These are phyloP conservation scores for Trichoderma orchidacearum DNA, from an alignment of 495 filamentous ascomycete species.

Conservation along the genomic window DNA sequence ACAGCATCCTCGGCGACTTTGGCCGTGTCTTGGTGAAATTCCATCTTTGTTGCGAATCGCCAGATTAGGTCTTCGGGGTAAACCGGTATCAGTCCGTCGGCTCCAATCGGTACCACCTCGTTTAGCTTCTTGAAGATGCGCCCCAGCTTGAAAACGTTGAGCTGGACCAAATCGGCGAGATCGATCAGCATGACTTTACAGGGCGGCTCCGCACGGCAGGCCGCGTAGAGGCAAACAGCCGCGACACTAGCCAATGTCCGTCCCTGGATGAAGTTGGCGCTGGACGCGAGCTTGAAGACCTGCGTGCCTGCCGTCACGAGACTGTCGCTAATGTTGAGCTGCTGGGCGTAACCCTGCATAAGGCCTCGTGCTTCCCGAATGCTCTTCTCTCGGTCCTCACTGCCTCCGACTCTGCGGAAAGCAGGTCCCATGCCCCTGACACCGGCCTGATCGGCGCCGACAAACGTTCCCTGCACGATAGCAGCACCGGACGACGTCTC, in stretches of 20 bases:
- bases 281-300: constrained; percentile 65
- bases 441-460: constrained; percentile 64
- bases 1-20: constrained; percentile 77
- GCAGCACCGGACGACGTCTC: constrained; percentile 73
- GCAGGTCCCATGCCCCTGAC: constrained; percentile 31
- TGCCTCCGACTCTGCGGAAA: constrained; percentile 36
- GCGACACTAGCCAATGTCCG: constrained; percentile 72
- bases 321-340: constrained; percentile 41
- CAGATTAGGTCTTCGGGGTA: constrained; percentile 77
- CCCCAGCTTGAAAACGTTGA: constrained; percentile 87
- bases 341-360: constrained; percentile 28
- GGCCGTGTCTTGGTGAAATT: constrained; percentile 66
- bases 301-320: constrained; percentile 49
- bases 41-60: constrained; percentile 76
- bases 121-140: constrained; percentile 66
- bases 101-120: constrained; percentile 44
- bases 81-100: constrained; percentile 38
- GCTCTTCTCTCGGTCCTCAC: constrained; percentile 50
- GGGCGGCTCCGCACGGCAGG: constrained; percentile 53
- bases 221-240: constrained; percentile 76
- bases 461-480: constrained; percentile 77
- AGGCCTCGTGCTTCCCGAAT: constrained; percentile 43
- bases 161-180: constrained; percentile 74
- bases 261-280: constrained; percentile 75
- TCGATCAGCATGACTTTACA: constrained; percentile 79